phyloP scores from a whole-genome alignment of 1,284 basidiomycete species.

The Phellinidium pouzarii region DNA sequence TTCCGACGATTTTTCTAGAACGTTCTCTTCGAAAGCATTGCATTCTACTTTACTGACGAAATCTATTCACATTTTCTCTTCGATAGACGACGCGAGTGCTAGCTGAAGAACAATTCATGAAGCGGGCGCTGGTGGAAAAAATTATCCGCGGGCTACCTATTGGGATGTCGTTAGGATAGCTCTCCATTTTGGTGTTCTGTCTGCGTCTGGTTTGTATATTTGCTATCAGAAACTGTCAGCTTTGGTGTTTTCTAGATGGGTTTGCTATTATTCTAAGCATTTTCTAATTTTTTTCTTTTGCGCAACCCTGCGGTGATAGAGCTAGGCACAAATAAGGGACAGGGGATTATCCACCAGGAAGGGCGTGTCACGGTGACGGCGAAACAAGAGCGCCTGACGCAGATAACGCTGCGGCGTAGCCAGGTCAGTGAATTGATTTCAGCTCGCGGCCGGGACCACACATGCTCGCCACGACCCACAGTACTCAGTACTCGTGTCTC shows the following conservation, averaged over 20 bases:
- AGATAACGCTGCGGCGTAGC: neutral
- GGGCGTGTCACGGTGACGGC: neutral
- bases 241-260: too few relatives aligned
- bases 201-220: too few relatives aligned
- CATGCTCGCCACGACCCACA: too few relatives aligned
- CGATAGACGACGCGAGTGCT: constrained; percentile 76
- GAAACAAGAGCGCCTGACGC: neutral
- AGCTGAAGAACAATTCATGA: constrained; percentile 93
- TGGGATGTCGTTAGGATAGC: constrained; percentile 26
- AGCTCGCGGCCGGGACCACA: neutral
- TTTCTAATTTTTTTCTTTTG: too few relatives aligned
- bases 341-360: neutral
- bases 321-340: too few relatives aligned
- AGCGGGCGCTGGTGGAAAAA: constrained; percentile 85
- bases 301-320: too few relatives aligned
- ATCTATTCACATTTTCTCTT: constrained; percentile 15
- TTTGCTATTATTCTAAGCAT: too few relatives aligned
- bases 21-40: too few relatives aligned
- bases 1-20: too few relatives aligned
- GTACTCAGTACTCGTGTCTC: too few relatives aligned
- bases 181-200: neutral
- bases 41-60: constrained; percentile 14
- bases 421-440: neutral
- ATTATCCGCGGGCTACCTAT: constrained; percentile 68
- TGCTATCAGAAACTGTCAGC: too few relatives aligned